Conservation (phyloP, 495 filamentous ascomycete species). For the Aspergillus sclerotioniger region DNA sequence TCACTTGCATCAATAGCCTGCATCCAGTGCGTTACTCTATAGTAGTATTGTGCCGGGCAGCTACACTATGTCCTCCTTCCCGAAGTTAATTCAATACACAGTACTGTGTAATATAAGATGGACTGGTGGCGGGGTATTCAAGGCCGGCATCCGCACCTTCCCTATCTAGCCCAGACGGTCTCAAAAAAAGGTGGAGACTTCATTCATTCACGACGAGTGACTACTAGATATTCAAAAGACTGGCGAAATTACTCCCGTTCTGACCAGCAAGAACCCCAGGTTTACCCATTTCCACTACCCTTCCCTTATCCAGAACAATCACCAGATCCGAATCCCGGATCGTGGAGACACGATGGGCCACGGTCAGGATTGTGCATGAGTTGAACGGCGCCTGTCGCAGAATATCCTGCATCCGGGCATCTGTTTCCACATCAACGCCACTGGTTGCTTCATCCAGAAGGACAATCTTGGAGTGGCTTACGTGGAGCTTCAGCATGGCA, state of each 20-base stretch:
- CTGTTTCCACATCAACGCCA: not conserved
- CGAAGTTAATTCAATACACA: too few species aligned
- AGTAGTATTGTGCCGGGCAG: too few species aligned
- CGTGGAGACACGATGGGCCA: not conserved
- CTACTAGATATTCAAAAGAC: not conserved
- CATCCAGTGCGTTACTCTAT: too few species aligned
- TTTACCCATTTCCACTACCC: not conserved
- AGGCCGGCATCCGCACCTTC: too few species aligned
- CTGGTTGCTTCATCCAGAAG: not conserved
- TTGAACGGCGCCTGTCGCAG: not conserved
- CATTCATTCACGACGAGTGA: too few species aligned
- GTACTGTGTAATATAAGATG: too few species aligned
- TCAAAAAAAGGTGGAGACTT: too few species aligned
- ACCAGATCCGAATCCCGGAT: not conserved
- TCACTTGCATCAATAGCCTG: too few species aligned
- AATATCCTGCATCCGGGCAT: not conserved
- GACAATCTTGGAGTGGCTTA: not conserved
- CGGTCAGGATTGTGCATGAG: not conserved
- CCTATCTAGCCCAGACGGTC: too few species aligned
- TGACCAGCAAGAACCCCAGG: slow-evolving; percentile 38
- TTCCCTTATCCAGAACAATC: not conserved
- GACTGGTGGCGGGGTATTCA: too few species aligned
- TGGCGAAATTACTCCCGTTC: not conserved
- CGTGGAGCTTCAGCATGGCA: not conserved
- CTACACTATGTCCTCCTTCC: too few species aligned